Percentiles rank a stretch among this genome's conserved stretches.
Evolutionary conservation across 2,329 filamentous ascomycete genomes (phyloP).

Genomic region (Trichoderma asperellum): DNA sequence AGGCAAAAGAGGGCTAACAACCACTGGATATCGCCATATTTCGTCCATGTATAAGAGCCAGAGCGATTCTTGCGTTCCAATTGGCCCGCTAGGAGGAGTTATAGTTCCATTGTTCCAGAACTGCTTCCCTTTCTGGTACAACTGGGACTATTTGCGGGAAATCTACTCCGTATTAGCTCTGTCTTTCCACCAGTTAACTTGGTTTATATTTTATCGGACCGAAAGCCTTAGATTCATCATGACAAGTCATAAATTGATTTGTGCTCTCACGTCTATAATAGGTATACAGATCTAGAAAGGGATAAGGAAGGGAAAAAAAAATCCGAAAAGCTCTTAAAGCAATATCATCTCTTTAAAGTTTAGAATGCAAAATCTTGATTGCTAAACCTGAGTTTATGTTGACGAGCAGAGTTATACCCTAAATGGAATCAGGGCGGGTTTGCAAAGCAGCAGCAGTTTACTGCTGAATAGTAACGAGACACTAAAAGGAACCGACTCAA

Average conservation of each 20-base stretch:
- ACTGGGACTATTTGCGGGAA: neutral
- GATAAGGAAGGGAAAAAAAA: neutral
- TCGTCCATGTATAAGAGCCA: neutral
- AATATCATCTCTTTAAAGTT: too few species aligned
- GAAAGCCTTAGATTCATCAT: neutral
- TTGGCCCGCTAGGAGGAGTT: neutral
- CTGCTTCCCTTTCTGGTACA: neutral
- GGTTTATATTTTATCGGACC: neutral
- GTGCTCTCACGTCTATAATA: neutral
- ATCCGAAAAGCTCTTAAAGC: neutral
- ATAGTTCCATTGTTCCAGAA: neutral
- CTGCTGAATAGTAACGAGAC: neutral
- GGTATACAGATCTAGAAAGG: neutral
- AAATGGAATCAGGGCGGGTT: neutral
- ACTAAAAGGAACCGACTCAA: neutral
- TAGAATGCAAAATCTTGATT: too few species aligned
- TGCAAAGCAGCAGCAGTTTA: neutral
- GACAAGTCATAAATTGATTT: neutral
- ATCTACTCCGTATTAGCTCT: neutral
- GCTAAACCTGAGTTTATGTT: too few species aligned
- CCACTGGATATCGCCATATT: neutral
- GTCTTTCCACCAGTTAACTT: neutral
- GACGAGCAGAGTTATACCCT: neutral
- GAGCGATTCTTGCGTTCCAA: neutral
- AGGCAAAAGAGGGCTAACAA: neutral